These are phyloP conservation scores for Aspergillus fijiensis DNA, from an alignment of 2,329 filamentous ascomycete genomes.

Conservation along the genomic window DNA sequence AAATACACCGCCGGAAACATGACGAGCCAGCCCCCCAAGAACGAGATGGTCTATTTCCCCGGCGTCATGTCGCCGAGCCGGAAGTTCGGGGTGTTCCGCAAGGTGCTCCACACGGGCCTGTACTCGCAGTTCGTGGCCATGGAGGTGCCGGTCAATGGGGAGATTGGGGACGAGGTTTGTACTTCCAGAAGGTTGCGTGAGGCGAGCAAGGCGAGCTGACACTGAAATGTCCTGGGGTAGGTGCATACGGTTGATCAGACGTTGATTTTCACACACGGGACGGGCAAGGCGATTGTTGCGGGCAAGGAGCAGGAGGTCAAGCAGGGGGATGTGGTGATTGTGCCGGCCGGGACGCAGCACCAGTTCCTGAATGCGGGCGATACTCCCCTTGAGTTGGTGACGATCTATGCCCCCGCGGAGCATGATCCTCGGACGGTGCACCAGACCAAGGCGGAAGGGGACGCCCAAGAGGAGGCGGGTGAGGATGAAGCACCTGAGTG, in stretches of 20 bases:
- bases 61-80: conserved; percentile 55
- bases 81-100: conserved; percentile 62
- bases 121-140: conserved; percentile 65
- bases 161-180: conserved; percentile 62
- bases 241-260: conserved; percentile 63
- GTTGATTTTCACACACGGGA: conserved; percentile 62
- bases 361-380: conserved; percentile 64
- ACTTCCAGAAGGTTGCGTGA: too few species aligned
- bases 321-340: conserved; percentile 59
- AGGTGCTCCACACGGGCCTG: conserved; percentile 62
- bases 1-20: conserved; percentile 10
- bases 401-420: conserved; percentile 63
- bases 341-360: conserved; percentile 65
- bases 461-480: conserved; percentile 61
- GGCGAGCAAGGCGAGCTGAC: too few species aligned
- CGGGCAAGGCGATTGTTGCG: conserved; percentile 58
- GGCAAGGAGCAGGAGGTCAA: conserved; percentile 58
- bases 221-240: conserved; percentile 11
- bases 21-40: conserved; percentile 41
- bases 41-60: conserved; percentile 63
- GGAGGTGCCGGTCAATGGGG: conserved; percentile 62
- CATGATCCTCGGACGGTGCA: conserved; percentile 61
- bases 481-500: conserved; percentile 62
- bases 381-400: conserved; percentile 60
- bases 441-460: conserved; percentile 62